Base-by-base conservation (phyloP, 1,284 basidiomycete species). In the Kalmanozyma brasiliensis region DNA sequence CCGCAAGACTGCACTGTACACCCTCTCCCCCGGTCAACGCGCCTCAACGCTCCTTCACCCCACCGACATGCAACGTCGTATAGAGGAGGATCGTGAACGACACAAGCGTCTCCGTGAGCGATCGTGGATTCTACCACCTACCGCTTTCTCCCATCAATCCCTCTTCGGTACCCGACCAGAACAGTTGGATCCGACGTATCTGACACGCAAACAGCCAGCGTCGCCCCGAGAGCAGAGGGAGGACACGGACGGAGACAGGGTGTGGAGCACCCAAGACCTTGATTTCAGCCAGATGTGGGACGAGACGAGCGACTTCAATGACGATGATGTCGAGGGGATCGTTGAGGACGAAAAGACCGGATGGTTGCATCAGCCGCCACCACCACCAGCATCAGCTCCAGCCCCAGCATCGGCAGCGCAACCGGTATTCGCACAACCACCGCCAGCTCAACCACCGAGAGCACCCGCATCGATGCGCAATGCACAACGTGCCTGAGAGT, bases 31-130 rank as follows among this genome's bases (percentile, higher is more conserved):
- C 11, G 42, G 37, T 4, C 9, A 34, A 35, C 40, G 61, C 6
- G 71, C 37, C 44, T 65, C 58, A 19, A 68, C 78, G 10, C 47
- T 78, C 68, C 82, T 88, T 88, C 73, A 88, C 84, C 44, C 87
- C 84, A 49, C 85, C 36, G 93, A 96, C 61, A 88, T 94, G 23
- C 87, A 93, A 66, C 89, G 90, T 41, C 89, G 93, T 4, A 95
- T 97, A 63, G 94, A 97, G 81, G 94, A 95, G 76, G 94, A 97
- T 82, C 86, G 94, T 2, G 94, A 97, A 80, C 87, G 94, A 70
- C 94, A 97, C 79, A 96, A 97, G 83, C 88, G 94, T 2, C 86
- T 97, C 0, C 49, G 75, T 4, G 94, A 97, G 82, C 88, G 92
- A 19, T 88, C 93, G 45, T 97, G 94, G 94, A 93, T 96, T 26